Percentiles rank a stretch among this genome's conserved stretches.
Evolutionary conservation across 2,329 filamentous ascomycete genomes (phyloP).

Genomic region (Aspergillus quadrilineatus): DNA sequence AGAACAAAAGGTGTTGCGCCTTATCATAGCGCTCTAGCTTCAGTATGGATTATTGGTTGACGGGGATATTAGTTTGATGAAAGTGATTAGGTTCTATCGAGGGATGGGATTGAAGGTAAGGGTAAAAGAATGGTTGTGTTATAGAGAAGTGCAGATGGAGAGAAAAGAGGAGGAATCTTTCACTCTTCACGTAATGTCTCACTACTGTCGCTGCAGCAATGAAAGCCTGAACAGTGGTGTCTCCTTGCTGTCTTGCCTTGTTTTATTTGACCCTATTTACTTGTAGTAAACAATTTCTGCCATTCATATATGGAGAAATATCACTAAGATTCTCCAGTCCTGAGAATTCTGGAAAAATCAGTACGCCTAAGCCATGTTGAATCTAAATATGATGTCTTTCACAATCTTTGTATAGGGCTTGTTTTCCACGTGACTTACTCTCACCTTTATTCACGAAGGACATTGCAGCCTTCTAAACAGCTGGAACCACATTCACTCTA

Average conservation of each 20-base stretch:
- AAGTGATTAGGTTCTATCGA: too few species aligned
- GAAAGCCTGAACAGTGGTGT: not conserved
- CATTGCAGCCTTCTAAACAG: too few species aligned
- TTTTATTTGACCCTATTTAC: not conserved
- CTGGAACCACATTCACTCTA: too few species aligned
- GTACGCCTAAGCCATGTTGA: not conserved
- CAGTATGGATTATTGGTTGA: too few species aligned
- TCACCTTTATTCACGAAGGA: not conserved
- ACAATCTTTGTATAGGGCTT: conserved; percentile 14
- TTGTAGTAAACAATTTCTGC: too few species aligned
- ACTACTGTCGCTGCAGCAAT: conserved; percentile 8
- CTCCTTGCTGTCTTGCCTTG: not conserved
- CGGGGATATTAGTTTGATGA: too few species aligned
- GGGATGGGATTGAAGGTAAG: conserved; percentile 9
- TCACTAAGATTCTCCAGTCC: too few species aligned
- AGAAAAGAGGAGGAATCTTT: conserved; percentile 1
- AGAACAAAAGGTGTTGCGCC: conserved; percentile 20
- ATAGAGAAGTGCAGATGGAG: conserved; percentile 1
- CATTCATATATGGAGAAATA: too few species aligned
- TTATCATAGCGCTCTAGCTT: conserved; percentile 5
- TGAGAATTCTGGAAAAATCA: too few species aligned
- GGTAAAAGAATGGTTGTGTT: not conserved
- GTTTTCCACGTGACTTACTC: conserved; percentile 8
- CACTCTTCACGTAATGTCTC: not conserved
- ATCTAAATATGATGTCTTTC: not conserved